phyloP scores from a whole-genome alignment of 2,329 filamentous ascomycete species.

The Curvularia verruculosa region DNA sequence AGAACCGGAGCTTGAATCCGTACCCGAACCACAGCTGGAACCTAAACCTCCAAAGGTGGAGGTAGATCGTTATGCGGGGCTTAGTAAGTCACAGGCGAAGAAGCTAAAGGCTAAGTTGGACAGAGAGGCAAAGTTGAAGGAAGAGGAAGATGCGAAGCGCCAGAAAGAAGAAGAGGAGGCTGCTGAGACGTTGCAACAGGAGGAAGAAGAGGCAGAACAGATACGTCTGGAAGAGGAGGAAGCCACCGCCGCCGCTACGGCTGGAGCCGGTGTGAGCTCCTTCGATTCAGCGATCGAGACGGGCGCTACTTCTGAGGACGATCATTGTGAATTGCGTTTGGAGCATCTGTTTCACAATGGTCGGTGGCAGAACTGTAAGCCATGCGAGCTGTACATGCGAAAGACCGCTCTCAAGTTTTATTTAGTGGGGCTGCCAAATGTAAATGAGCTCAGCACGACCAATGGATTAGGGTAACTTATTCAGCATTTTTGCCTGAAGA shows the following conservation, averaged over 20 bases:
- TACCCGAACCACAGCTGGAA: slow-evolving; percentile 9
- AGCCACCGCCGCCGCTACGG: slow-evolving; percentile 7
- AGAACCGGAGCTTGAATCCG: slow-evolving; percentile 29
- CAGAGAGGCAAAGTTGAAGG: slow-evolving; percentile 28
- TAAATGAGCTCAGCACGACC: not conserved
- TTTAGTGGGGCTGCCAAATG: not conserved
- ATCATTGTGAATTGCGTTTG: slow-evolving; percentile 1
- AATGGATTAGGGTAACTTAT: not conserved
- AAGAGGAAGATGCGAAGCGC: slow-evolving; percentile 24
- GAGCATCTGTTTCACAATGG: slow-evolving; percentile 2
- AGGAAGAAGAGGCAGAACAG: slow-evolving; percentile 38
- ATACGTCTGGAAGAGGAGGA: slow-evolving; percentile 30
- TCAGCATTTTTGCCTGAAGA: no score
- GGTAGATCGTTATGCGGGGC: slow-evolving; percentile 38
- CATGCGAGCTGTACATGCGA: slow-evolving; percentile 7
- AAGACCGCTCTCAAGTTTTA: slow-evolving; percentile 2
- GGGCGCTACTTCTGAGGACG: not conserved
- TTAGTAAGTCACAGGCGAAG: slow-evolving; percentile 39
- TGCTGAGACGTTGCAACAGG: slow-evolving; percentile 22
- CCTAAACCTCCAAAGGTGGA: slow-evolving; percentile 50
- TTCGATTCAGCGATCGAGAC: not conserved
- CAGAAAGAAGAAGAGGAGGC: slow-evolving; percentile 30
- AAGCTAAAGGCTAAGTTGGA: slow-evolving; percentile 47
- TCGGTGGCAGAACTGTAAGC: slow-evolving; percentile 2
- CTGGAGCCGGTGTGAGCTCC: not conserved